phyloP scores from a whole-genome alignment of 352 stramenopile species.

The Peronospora farinosa region DNA sequence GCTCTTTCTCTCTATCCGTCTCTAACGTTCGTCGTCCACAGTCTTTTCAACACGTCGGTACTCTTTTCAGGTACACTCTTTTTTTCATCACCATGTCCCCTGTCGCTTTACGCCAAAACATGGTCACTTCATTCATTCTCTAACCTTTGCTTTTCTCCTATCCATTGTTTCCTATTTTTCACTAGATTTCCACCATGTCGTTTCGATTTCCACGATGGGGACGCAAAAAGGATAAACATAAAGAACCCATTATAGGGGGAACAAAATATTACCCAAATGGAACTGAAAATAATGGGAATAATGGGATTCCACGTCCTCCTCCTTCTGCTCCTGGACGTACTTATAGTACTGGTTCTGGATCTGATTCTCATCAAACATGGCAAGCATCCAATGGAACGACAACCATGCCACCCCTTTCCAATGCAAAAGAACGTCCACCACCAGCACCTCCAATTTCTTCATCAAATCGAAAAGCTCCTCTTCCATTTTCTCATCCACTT shows the following conservation, averaged over 20 bases:
- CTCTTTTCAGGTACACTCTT: too few species aligned
- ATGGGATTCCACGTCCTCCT: constrained; percentile 26
- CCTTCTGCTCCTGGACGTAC: constrained; percentile 40
- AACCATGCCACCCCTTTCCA: constrained; percentile 23
- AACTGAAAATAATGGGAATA: too few species aligned
- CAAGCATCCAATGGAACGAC: constrained; percentile 15
- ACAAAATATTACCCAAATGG: constrained; percentile 42
- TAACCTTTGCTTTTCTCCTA: too few species aligned
- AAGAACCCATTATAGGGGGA: constrained; percentile 19
- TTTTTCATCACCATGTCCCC: neutral
- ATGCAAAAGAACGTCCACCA: constrained; percentile 7
- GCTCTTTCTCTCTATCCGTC: neutral
- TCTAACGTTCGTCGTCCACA: neutral
- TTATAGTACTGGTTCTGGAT: constrained; percentile 39
- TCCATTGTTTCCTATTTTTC: too few species aligned
- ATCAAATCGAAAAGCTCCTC: constrained; percentile 23
- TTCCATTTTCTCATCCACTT: constrained; percentile 71
- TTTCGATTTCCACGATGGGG: constrained; percentile 69
- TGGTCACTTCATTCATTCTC: too few species aligned
- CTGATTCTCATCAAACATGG: constrained; percentile 32
- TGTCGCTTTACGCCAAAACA: constrained; percentile 3
- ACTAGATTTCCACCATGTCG: constrained; percentile 37
- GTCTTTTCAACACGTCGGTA: neutral
- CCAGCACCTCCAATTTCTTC: neutral
- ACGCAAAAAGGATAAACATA: constrained; percentile 66